Evolutionary conservation across 2,329 filamentous ascomycete species (phyloP), one percentile per base, ranked within the genome.

Genomic region (Byssochlamys sp.): DNA sequence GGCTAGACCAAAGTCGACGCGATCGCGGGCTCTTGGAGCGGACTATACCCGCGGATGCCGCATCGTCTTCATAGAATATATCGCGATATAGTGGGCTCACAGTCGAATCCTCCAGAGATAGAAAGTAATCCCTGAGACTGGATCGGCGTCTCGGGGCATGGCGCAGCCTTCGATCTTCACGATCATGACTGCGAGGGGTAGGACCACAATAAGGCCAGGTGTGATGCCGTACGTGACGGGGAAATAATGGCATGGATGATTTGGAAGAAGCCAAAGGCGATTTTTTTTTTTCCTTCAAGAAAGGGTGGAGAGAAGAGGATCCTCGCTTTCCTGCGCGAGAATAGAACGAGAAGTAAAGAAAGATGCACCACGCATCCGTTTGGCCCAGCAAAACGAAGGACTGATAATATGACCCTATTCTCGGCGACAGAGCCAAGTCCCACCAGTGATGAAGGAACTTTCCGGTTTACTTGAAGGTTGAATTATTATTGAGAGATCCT

Each of bases 201-300:
- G 66, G 61, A 57, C 66, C 67, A 57, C 67, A 69, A 59, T 69
- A 69, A 6, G 71, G 71, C 71, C 71, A 73, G 26, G 71, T 71
- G 52, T 73, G 67, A 57, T 71, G 66, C 60, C 71, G 63, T 63
- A 63, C 60, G 54, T 71, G 69, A 57, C 69, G 65, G 31, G 59
- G 61, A 33, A 64, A 52, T 55, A 62, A 61, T 35, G 69, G 61
- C 68, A 71, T 71, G 45, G 35, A 27, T 39, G 6, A 39, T 14
- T 39, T 39, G 4, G 7, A 26, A 48, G 14, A 7, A 10, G 39
- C 6, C 14, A 26, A 35, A 39, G 7, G 19, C 24, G n/a, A 26
- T 25, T 45, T 14, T 19, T 1, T 9, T 31, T n/a, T 12, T 19
- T 19, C n/a, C 6, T 12, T 10, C 9, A 55, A 28, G 35, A 27